phyloP scores from a whole-genome alignment of 148 eudicot genomes.

The Rhododendron simsii region DNA sequence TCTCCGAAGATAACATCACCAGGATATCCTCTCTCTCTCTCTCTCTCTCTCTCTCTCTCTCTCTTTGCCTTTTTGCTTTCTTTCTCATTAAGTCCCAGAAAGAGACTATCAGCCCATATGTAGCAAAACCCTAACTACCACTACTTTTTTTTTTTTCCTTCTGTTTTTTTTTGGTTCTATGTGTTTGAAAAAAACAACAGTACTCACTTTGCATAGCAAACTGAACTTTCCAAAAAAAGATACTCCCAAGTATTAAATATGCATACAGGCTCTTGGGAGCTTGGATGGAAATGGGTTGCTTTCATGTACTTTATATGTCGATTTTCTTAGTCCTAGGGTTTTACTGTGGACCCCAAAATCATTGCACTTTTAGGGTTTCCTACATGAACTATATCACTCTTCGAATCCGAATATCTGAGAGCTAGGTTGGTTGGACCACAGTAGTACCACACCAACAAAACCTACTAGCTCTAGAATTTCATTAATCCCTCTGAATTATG shows the following conservation, averaged over 20 bases:
- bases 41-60: neutral
- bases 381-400: neutral
- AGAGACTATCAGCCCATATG: conserved; percentile 23
- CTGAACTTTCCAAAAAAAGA: conserved; percentile 18
- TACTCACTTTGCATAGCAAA: neutral
- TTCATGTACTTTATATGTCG: conserved; percentile 21
- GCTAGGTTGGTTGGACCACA: neutral
- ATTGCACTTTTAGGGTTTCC: conserved; percentile 1
- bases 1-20: conserved; percentile 25
- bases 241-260: conserved; percentile 1
- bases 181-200: neutral
- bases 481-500: conserved; percentile 1
- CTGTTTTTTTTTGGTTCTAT: neutral
- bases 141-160: neutral
- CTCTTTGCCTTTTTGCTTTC: conserved; percentile 18
- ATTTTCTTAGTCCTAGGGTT: conserved; percentile 16
- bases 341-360: conserved; percentile 15
- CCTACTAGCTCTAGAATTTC: neutral
- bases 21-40: conserved; percentile 20
- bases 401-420: neutral
- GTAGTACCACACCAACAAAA: neutral
- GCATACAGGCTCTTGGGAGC: neutral
- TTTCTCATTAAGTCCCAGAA: conserved; percentile 26
- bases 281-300: conserved; percentile 16
- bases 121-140: conserved; percentile 22